These are phyloP conservation scores for Opeltia flavorubescens DNA, from an alignment of 495 filamentous ascomycete species.

Conservation along the genomic window DNA sequence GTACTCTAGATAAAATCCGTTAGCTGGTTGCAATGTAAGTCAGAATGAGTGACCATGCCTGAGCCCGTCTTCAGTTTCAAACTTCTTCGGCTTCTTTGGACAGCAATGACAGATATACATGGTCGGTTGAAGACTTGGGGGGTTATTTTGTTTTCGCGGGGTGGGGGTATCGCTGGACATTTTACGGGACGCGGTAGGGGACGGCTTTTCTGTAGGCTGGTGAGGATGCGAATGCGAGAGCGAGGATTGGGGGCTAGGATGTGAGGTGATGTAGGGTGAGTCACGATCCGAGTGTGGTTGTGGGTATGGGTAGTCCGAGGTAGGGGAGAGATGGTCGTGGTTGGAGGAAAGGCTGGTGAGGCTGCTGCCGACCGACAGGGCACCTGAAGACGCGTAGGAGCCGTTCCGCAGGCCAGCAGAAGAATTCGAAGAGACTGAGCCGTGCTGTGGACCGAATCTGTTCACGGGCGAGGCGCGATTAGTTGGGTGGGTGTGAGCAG, in stretches of 20 bases:
- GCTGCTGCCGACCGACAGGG: constrained; percentile 52
- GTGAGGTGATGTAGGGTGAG: constrained; percentile 45
- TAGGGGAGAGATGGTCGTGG: constrained; percentile 60
- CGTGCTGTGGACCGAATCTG: constrained; percentile 44
- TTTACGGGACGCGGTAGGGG: constrained; percentile 22
- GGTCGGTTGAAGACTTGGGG: constrained; percentile 26
- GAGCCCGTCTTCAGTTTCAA: constrained; percentile 73
- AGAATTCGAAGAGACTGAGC: constrained; percentile 60
- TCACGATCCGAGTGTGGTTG: constrained; percentile 34
- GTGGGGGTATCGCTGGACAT: constrained; percentile 7
- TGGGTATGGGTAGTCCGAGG: constrained; percentile 51
- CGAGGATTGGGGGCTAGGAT: constrained; percentile 41
- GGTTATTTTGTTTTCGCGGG: constrained; percentile 15
- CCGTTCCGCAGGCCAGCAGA: constrained; percentile 56
- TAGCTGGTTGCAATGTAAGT: constrained; percentile 1
- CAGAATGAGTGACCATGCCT: constrained; percentile 42
- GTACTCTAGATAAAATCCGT: constrained; percentile 32
- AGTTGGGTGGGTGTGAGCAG: constrained; percentile 32
- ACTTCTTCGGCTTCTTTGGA: constrained; percentile 97
- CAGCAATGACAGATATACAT: constrained; percentile 89
- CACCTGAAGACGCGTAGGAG: constrained; percentile 56
- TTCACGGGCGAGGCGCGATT: constrained; percentile 41
- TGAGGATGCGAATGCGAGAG: constrained; percentile 34
- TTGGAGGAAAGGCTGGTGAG: constrained; percentile 53
- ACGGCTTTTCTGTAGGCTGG: constrained; percentile 28